These are phyloP conservation scores for Acacia acuminata DNA, from an alignment of 306 rosid genomes.

Conservation along the genomic window DNA sequence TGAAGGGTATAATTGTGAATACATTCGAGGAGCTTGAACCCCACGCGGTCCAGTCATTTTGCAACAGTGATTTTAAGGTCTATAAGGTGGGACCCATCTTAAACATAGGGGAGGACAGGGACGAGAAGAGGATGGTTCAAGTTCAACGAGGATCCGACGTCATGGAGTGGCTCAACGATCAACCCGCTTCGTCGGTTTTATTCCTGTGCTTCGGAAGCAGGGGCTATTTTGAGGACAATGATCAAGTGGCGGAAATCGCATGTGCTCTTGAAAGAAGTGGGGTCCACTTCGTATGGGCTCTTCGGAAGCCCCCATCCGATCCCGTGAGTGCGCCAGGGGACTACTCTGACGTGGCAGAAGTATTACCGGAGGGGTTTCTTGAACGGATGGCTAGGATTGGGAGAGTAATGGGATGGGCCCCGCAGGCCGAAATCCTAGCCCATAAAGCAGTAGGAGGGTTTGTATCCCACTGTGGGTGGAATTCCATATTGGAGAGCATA, in stretches of 20 bases:
- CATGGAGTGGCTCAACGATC: not conserved
- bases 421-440: conserved; percentile 24
- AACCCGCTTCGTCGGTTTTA: not conserved
- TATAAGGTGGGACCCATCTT: not conserved
- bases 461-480: conserved; percentile 32
- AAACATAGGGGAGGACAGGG: not conserved
- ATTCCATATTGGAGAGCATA: not conserved
- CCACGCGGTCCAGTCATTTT: not conserved
- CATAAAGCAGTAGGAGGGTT: conserved; percentile 40
- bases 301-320: conserved; percentile 24
- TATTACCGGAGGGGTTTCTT: conserved; percentile 40
- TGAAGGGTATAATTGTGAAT: not conserved
- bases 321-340: not conserved
- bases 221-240: not conserved
- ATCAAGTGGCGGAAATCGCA: not conserved
- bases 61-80: not conserved
- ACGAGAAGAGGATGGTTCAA: not conserved
- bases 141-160: not conserved
- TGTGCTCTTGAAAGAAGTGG: not conserved
- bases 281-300: conserved; percentile 36
- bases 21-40: not conserved
- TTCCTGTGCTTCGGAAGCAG: not conserved
- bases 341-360: not conserved
- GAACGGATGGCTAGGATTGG: conserved; percentile 33
- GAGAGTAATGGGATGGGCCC: conserved; percentile 46